Percentiles rank a stretch among this genome's conserved stretches.
Evolutionary conservation across 495 filamentous ascomycete genomes (phyloP).

Genomic region (Thozetella sp.): DNA sequence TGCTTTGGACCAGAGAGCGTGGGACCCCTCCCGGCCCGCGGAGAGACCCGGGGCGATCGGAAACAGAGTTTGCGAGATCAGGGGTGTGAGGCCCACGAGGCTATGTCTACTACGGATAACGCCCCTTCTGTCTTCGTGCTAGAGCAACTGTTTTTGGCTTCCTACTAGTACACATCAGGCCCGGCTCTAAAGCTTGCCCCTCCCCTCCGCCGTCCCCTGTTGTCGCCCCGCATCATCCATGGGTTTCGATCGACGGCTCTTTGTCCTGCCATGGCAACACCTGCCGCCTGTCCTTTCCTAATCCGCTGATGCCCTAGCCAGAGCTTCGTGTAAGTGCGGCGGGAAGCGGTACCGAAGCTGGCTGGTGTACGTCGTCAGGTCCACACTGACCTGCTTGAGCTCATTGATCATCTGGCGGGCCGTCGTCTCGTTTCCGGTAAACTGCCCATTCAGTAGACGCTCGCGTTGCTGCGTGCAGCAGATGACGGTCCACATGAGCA

Average conservation of each 20-base stretch:
- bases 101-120: not conserved
- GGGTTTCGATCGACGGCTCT: not conserved
- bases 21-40: no score
- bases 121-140: not conserved
- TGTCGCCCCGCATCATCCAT: not conserved
- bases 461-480: conserved; percentile 79
- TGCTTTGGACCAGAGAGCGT: not conserved
- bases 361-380: conserved; percentile 92
- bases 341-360: conserved; percentile 87
- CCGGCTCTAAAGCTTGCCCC: not conserved
- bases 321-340: conserved; percentile 71
- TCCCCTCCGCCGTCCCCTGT: not conserved
- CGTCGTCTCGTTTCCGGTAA: conserved; percentile 72
- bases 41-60: not conserved
- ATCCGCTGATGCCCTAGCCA: conserved; percentile 77
- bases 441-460: conserved; percentile 62
- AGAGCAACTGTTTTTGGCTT: not conserved
- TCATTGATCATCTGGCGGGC: conserved; percentile 64
- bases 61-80: no score
- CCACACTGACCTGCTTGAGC: conserved; percentile 76
- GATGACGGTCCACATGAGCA: conserved; percentile 90
- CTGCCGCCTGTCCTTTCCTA: conserved; percentile 17
- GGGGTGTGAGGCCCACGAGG: not conserved
- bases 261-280: conserved; percentile 1
- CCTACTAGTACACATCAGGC: not conserved